Conservation (phyloP, 768 basidiomycete species). For the button mushroom (Agaricus bisporus) region DNA sequence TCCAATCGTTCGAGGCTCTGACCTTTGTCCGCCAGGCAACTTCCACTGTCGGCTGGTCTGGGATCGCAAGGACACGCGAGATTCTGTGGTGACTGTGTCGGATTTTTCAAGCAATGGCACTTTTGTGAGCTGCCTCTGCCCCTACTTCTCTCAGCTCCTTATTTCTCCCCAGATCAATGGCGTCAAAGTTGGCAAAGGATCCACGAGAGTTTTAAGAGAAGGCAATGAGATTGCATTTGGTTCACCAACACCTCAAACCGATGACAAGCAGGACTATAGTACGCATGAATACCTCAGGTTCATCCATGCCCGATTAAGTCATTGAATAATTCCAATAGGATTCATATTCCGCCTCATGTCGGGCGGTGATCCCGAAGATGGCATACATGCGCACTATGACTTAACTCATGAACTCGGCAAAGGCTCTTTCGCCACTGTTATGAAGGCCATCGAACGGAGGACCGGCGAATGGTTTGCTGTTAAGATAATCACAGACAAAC, state of each 20-base stretch:
- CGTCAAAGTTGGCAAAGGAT: constrained; percentile 51
- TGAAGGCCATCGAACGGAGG: constrained; percentile 67
- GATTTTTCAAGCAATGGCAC: constrained; percentile 74
- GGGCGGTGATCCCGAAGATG: constrained; percentile 38
- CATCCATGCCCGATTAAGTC: not conserved
- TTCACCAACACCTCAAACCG: constrained; percentile 37
- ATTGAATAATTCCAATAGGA: constrained; percentile 31
- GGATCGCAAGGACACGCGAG: constrained; percentile 44
- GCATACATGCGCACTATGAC: constrained; percentile 63
- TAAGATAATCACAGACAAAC: constrained; percentile 71
- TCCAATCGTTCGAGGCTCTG: not conserved
- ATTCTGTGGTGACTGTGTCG: constrained; percentile 38
- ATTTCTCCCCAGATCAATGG: constrained; percentile 52
- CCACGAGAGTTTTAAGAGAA: constrained; percentile 53
- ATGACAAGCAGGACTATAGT: constrained; percentile 67
- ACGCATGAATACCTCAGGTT: constrained; percentile 21
- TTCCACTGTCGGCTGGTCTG: constrained; percentile 52
- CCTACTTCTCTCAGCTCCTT: not conserved
- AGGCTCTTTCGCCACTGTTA: constrained; percentile 89
- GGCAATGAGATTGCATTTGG: constrained; percentile 91
- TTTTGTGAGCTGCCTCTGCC: constrained; percentile 39
- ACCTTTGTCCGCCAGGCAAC: constrained; percentile 34
- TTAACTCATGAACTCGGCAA: constrained; percentile 70
- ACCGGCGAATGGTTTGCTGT: constrained; percentile 79
- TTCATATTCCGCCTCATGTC: constrained; percentile 69